Conservation (phyloP, 257 asterid genomes). For the Galeopsis tetrahit region DNA sequence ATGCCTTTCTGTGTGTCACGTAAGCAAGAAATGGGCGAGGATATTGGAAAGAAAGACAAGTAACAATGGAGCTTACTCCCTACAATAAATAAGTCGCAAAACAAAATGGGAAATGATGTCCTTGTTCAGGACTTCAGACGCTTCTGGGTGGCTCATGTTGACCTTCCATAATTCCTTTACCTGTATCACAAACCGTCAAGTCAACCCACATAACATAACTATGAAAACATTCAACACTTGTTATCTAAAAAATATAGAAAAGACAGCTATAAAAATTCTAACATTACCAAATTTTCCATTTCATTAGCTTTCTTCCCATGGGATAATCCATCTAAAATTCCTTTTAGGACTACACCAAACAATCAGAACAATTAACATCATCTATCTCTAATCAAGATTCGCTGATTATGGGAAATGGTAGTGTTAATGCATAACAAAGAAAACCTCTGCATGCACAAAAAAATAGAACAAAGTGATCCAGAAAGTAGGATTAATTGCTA, state of each 20-base stretch:
- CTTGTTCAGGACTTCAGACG: constrained; percentile 67
- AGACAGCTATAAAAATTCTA: neutral
- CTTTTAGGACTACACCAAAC: constrained; percentile 72
- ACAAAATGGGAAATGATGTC: constrained; percentile 94
- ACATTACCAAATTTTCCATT: constrained; percentile 69
- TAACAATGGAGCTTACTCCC: too few relatives aligned
- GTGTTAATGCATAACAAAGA: constrained; percentile 15
- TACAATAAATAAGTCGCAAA: constrained; percentile 86
- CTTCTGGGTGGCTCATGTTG: constrained; percentile 69
- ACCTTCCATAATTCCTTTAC: constrained; percentile 60
- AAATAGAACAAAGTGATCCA: constrained; percentile 5
- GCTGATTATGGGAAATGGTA: constrained; percentile 8
- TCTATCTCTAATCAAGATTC: constrained; percentile 1
- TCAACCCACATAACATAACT: neutral
- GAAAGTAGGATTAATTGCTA: neutral
- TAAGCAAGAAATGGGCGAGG: constrained; percentile 12
- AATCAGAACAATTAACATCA: constrained; percentile 27
- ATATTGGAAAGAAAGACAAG: neutral
- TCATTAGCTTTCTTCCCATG: constrained; percentile 84
- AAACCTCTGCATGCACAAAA: neutral
- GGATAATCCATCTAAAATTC: constrained; percentile 84
- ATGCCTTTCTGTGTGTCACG: too few relatives aligned
- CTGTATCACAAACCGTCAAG: constrained; percentile 41
- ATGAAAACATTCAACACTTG: neutral
- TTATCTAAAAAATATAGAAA: neutral